These are phyloP conservation scores for Ganoderma lingzhi DNA, from an alignment of 1,284 basidiomycete species.

Conservation along the genomic window DNA sequence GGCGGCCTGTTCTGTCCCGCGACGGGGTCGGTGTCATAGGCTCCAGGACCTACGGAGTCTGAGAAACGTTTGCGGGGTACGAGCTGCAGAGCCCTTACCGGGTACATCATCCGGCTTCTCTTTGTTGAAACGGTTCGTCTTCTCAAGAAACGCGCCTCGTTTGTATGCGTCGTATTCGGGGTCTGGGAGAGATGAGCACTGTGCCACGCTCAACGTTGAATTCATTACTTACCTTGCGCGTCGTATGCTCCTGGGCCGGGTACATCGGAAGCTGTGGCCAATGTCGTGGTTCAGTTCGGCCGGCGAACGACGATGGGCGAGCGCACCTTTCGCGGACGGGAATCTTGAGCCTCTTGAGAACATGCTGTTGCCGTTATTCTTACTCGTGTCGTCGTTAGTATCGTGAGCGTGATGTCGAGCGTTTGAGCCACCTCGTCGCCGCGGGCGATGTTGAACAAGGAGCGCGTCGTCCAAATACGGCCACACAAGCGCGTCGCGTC, in stretches of 20 bases:
- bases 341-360: conserved; percentile 39
- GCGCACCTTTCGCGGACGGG: conserved; percentile 35
- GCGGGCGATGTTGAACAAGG: neutral
- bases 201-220: neutral
- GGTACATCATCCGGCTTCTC: conserved; percentile 50
- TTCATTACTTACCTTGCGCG: conserved; percentile 29
- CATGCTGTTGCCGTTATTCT: conserved; percentile 21
- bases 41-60: conserved; percentile 44
- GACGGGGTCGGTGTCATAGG: conserved; percentile 39
- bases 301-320: neutral
- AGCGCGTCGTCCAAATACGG: neutral
- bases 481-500: conserved; percentile 12
- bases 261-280: conserved; percentile 36
- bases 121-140: conserved; percentile 56
- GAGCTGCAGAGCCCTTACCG: conserved; percentile 43
- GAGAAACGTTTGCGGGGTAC: conserved; percentile 1
- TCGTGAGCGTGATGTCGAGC: neutral
- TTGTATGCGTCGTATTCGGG: conserved; percentile 59
- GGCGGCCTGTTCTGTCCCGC: conserved; percentile 28
- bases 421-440: neutral
- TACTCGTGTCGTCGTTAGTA: neutral
- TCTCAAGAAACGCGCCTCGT: conserved; percentile 63
- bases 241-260: conserved; percentile 42
- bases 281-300: neutral
- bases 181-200: conserved; percentile 37